phyloP scores from a whole-genome alignment of 257 asterid genomes.

The Solanum tarapatanum region DNA sequence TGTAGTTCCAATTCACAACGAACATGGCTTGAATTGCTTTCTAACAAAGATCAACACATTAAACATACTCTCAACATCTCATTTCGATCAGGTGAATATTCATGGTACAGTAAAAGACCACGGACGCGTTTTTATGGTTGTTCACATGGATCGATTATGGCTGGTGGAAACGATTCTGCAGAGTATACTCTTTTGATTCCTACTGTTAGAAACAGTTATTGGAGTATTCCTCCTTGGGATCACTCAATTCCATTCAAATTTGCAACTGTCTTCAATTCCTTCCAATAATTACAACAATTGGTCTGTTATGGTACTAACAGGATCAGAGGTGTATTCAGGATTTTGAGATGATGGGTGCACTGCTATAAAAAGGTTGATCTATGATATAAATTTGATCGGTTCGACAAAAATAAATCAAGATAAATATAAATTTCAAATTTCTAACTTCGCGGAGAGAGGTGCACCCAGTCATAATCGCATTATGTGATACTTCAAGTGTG shows the following conservation, averaged over 20 bases:
- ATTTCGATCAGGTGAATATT: not conserved
- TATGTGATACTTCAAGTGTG: too few species aligned
- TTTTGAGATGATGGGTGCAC: too few species aligned
- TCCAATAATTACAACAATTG: too few species aligned
- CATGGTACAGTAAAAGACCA: not conserved
- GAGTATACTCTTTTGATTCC: not conserved
- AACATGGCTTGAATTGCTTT: not conserved
- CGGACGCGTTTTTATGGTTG: not conserved
- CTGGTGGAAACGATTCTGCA: not conserved
- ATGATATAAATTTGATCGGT: too few species aligned
- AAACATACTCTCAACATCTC: not conserved
- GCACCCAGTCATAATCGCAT: too few species aligned
- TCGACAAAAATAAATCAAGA: too few species aligned
- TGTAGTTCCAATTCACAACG: not conserved
- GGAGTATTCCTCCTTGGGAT: conserved; percentile 1
- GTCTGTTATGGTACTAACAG: too few species aligned
- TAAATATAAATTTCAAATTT: too few species aligned
- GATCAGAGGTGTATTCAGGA: too few species aligned
- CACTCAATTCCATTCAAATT: conserved; percentile 5
- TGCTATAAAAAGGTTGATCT: too few species aligned
- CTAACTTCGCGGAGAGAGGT: too few species aligned
- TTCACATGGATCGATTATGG: conserved; percentile 4
- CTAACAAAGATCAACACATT: not conserved
- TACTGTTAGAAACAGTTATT: not conserved
- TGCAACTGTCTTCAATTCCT: not conserved